phyloP scores from a whole-genome alignment of 1,284 basidiomycete species.

The Marasmius fiardii region DNA sequence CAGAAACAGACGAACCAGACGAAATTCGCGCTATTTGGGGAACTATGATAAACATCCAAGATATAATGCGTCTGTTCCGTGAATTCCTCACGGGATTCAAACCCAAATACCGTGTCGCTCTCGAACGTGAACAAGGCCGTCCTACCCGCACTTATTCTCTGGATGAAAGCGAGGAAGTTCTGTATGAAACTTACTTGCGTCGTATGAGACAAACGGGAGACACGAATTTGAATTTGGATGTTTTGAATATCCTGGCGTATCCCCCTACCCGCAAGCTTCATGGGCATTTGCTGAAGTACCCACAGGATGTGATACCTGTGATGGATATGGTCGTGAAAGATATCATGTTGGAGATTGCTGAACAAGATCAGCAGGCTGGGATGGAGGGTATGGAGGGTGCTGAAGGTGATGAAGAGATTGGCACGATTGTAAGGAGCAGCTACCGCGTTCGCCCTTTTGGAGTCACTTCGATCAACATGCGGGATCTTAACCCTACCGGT shows the following conservation, averaged over 20 bases:
- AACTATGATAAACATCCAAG: slow-evolving; percentile 87
- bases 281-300: slow-evolving; percentile 83
- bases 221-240: slow-evolving; percentile 90
- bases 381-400: slow-evolving; percentile 68
- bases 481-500: slow-evolving; percentile 88
- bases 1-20: slow-evolving; percentile 69
- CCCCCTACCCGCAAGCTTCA: slow-evolving; percentile 83
- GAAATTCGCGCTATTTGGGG: slow-evolving; percentile 95
- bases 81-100: slow-evolving; percentile 93
- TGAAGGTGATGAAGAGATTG: slow-evolving; percentile 74
- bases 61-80: slow-evolving; percentile 89
- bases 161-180: slow-evolving; percentile 63
- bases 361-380: slow-evolving; percentile 71
- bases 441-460: slow-evolving; percentile 95
- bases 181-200: slow-evolving; percentile 84
- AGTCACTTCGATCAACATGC: slow-evolving; percentile 82
- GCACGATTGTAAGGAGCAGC: slow-evolving; percentile 75
- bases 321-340: slow-evolving; percentile 97
- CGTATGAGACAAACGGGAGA: slow-evolving; percentile 90
- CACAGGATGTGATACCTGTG: slow-evolving; percentile 94
- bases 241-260: slow-evolving; percentile 86
- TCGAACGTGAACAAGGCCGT: slow-evolving; percentile 67
- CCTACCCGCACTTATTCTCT: slow-evolving; percentile 51
- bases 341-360: slow-evolving; percentile 78
- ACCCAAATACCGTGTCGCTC: slow-evolving; percentile 82